phyloP scores from a whole-genome alignment of 2,329 filamentous ascomycete genomes.

The Daldinia eschscholtzii region DNA sequence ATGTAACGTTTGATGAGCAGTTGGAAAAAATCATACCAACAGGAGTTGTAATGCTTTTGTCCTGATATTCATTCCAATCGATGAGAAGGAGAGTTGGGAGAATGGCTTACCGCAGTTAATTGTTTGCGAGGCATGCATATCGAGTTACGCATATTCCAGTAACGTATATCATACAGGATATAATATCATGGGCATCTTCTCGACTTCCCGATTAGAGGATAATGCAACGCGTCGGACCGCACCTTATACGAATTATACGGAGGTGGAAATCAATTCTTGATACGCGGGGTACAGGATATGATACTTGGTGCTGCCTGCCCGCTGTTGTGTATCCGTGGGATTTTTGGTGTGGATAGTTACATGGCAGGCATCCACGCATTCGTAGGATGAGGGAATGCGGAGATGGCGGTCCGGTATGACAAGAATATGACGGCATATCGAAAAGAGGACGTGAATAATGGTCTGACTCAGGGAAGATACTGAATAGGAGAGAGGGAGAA shows the following conservation, averaged over 20 bases:
- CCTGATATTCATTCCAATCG: background rate
- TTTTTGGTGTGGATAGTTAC: slow-evolving; percentile 15
- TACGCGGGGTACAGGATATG: slow-evolving; percentile 31
- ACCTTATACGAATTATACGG: slow-evolving; percentile 8
- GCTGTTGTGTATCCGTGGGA: background rate
- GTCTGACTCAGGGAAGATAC: background rate
- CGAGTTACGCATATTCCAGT: slow-evolving; percentile 1
- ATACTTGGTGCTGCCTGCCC: slow-evolving; percentile 28
- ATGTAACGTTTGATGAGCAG: background rate
- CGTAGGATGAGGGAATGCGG: slow-evolving; percentile 20
- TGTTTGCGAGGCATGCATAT: slow-evolving; percentile 2
- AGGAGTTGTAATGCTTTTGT: background rate
- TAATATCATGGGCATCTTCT: slow-evolving; percentile 21
- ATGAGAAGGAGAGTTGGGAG: background rate
- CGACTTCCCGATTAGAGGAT: slow-evolving; percentile 9
- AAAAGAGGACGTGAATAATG: background rate
- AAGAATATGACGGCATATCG: slow-evolving; percentile 7
- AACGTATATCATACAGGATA: background rate
- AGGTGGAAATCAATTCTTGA: background rate
- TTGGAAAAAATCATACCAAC: background rate
- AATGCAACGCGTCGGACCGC: background rate
- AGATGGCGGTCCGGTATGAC: slow-evolving; percentile 21
- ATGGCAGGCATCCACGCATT: slow-evolving; percentile 10
- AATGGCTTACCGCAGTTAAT: slow-evolving; percentile 5
- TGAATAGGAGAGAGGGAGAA: background rate